Percentiles rank a stretch among this genome's conserved stretches.
phyloP scores from a whole-genome alignment of 257 asterid genomes.

The Ilex asprella region DNA sequence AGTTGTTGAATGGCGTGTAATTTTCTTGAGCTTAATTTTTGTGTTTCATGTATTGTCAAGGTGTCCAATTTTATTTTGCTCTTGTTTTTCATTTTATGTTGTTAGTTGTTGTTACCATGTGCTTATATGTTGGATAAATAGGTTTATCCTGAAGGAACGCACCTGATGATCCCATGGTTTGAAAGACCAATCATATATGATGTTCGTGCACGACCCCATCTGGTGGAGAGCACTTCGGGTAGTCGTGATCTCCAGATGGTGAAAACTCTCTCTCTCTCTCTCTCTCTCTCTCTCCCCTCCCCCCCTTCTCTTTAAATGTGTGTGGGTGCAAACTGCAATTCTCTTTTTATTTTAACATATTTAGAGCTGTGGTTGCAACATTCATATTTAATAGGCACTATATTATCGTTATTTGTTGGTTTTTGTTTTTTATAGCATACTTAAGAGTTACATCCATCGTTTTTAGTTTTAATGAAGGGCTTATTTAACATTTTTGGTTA shows the following conservation, averaged over 20 bases:
- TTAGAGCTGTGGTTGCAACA: not conserved
- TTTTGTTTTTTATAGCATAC: not conserved
- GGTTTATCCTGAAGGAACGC: slow-evolving; percentile 97
- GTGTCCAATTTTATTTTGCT: not conserved
- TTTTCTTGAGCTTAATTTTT: no score
- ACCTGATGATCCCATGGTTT: slow-evolving; percentile 87
- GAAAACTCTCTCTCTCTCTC: slow-evolving; percentile 5
- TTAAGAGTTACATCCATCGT: no score
- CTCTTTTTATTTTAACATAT: not conserved
- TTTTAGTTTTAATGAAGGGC: no score
- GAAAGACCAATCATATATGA: slow-evolving; percentile 86
- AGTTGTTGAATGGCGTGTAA: no score
- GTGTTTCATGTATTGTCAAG: not conserved
- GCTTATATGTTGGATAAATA: slow-evolving; percentile 15
- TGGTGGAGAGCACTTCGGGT: slow-evolving; percentile 90
- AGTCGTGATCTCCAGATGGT: slow-evolving; percentile 99
- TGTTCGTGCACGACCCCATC: slow-evolving; percentile 92
- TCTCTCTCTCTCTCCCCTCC: no score
- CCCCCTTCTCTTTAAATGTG: not conserved
- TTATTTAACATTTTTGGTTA: no score
- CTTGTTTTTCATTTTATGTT: not conserved
- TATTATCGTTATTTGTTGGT: not conserved
- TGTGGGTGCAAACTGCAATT: not conserved
- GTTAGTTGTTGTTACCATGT: not conserved
- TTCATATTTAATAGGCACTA: not conserved